These are phyloP conservation scores for Halteria grandinella DNA, from an alignment of 73 alveolate species.

Conservation along the genomic window DNA sequence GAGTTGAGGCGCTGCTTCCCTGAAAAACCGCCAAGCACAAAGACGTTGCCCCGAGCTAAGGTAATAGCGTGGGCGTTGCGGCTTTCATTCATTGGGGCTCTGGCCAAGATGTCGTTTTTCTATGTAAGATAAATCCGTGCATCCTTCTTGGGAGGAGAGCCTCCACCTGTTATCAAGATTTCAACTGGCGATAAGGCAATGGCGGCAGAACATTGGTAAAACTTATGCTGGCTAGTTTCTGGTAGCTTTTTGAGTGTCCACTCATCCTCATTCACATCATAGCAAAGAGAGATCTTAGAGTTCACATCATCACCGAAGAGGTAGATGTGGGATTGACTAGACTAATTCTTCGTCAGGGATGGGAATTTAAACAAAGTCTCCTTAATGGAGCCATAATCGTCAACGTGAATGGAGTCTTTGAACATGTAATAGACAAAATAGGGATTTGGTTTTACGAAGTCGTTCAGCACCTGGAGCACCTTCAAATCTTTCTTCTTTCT, in stretches of 20 bases:
- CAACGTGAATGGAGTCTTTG: constrained; percentile 56
- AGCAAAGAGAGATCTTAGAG: constrained; percentile 40
- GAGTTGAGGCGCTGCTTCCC: constrained; percentile 50
- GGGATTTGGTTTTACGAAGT: constrained; percentile 59
- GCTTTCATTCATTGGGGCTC: constrained; percentile 54
- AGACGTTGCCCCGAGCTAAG: constrained; percentile 46
- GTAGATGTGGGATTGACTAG: constrained; percentile 9
- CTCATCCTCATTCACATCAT: constrained; percentile 55
- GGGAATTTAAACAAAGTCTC: constrained; percentile 61
- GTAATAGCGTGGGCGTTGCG: constrained; percentile 66
- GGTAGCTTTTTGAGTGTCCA: constrained; percentile 50
- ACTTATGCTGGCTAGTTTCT: constrained; percentile 9
- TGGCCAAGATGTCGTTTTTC: constrained; percentile 18
- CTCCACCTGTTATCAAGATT: constrained; percentile 62
- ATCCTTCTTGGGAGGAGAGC: constrained; percentile 65
- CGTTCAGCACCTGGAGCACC: constrained; percentile 36
- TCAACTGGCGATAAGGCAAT: constrained; percentile 25
- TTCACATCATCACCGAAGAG: constrained; percentile 61
- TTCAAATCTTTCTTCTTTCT: constrained; percentile 50
- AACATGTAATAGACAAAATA: constrained; percentile 61
- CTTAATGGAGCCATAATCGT: constrained; percentile 51
- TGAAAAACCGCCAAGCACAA: constrained; percentile 56
- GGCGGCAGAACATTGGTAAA: constrained; percentile 59
- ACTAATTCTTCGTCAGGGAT: constrained; percentile 10
- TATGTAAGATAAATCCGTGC: constrained; percentile 33